These are phyloP conservation scores for Cercospora berteroae DNA, from an alignment of 2,329 filamentous ascomycete genomes.

Conservation along the genomic window DNA sequence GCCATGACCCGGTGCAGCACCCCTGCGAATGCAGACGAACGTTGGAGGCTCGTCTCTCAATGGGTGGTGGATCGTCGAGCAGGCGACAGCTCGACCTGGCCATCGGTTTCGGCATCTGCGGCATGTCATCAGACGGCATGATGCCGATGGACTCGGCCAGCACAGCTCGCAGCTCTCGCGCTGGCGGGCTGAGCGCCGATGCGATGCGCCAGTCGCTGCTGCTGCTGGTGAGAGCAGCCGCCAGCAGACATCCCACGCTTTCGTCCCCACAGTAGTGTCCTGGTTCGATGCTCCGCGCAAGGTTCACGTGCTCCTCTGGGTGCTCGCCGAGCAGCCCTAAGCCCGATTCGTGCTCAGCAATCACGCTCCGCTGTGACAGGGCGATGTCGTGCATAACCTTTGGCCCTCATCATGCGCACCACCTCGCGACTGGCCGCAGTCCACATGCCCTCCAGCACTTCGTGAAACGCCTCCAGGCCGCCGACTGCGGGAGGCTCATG, in stretches of 20 bases:
- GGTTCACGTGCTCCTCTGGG: neutral
- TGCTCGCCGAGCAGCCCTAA: neutral
- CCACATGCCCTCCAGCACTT: neutral
- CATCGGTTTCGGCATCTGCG: neutral
- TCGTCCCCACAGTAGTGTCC: neutral
- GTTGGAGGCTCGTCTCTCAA: neutral
- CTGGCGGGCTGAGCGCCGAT: neutral
- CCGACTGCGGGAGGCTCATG: neutral
- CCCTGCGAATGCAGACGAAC: neutral
- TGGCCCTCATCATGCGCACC: neutral
- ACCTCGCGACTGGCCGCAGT: neutral
- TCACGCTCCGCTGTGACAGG: neutral
- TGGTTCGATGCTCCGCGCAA: neutral
- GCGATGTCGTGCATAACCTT: constrained; percentile 1
- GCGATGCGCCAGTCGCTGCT: neutral
- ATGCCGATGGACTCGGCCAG: neutral
- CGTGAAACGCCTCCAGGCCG: neutral
- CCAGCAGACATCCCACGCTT: neutral
- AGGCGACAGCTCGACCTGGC: neutral
- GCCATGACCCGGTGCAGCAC: neutral
- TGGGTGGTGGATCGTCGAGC: neutral
- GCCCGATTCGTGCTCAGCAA: neutral
- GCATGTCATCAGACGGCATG: neutral
- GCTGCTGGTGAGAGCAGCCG: neutral
- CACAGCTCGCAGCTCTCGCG: neutral